These are phyloP conservation scores for Dalbergia cochinchinensis DNA, from an alignment of 306 rosid species.

Conservation along the genomic window DNA sequence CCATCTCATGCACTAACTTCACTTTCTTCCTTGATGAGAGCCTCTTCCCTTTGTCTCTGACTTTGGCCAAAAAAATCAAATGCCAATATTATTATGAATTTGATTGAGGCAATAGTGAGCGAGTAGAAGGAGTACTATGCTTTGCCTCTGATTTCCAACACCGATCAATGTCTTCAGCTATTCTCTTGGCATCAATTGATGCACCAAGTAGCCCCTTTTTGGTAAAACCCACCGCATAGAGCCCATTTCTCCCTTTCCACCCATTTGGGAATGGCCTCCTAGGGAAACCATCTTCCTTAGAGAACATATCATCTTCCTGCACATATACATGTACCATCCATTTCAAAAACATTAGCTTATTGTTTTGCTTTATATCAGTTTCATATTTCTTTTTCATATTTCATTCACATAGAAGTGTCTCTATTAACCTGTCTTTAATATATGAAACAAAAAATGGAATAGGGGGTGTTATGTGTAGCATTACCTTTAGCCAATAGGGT, in stretches of 20 bases:
- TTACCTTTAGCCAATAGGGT: slow-evolving; percentile 96
- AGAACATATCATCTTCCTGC: slow-evolving; percentile 91
- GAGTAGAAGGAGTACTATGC: slow-evolving; percentile 48
- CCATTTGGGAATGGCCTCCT: slow-evolving; percentile 83
- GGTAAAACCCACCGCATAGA: slow-evolving; percentile 95
- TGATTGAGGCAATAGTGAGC: slow-evolving; percentile 48
- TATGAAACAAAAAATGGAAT: neutral
- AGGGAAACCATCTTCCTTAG: slow-evolving; percentile 82
- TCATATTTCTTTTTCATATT: neutral
- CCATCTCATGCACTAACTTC: slow-evolving; percentile 21
- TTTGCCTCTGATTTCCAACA: slow-evolving; percentile 73
- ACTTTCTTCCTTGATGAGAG: slow-evolving; percentile 4
- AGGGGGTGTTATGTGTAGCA: neutral
- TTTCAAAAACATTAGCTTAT: slow-evolving; percentile 1
- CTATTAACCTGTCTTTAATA: neutral
- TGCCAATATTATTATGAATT: slow-evolving; percentile 32
- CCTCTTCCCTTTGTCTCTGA: slow-evolving; percentile 8
- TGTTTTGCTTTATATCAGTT: slow-evolving; percentile 40
- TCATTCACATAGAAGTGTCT: neutral
- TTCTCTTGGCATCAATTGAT: slow-evolving; percentile 77
- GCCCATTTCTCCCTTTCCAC: slow-evolving; percentile 90
- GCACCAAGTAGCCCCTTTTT: slow-evolving; percentile 92
- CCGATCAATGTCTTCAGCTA: slow-evolving; percentile 80
- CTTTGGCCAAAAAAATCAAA: slow-evolving; percentile 19
- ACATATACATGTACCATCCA: slow-evolving; percentile 1